Percentiles rank a stretch among this genome's conserved stretches.
Evolutionary conservation across 2,329 filamentous ascomycete species (phyloP).

Genomic region (Pseudogymnoascus sp.): DNA sequence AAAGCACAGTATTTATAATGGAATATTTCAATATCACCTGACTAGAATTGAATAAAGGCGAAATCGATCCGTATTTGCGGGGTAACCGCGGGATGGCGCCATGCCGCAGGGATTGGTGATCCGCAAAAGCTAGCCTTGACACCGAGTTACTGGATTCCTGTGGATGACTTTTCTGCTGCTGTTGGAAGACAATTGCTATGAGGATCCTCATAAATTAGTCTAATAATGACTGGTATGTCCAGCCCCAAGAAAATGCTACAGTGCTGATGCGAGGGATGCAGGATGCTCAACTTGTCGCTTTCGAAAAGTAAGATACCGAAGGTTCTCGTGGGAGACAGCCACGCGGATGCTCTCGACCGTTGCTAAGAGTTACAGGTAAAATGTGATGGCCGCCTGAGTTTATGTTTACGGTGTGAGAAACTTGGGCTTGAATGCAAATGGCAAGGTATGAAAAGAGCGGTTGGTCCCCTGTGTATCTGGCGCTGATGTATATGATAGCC

Average conservation of each 20-base stretch:
- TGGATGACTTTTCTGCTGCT: not conserved
- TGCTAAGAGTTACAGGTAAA: not conserved
- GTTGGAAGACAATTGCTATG: not conserved
- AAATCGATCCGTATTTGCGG: not conserved
- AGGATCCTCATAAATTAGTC: not conserved
- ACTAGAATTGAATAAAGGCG: not conserved
- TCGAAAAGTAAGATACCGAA: not conserved
- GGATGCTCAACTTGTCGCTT: not conserved
- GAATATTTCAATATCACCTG: not conserved
- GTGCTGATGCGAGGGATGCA: constrained; percentile 20
- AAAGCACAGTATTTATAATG: not conserved
- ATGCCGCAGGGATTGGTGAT: not conserved
- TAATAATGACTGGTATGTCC: constrained; percentile 6
- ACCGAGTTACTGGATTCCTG: not conserved
- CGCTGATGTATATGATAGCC: not conserved
- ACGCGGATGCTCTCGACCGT: not conserved
- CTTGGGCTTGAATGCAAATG: constrained; percentile 9
- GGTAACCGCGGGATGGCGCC: not conserved
- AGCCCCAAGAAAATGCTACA: not conserved
- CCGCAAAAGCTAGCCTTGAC: not conserved
- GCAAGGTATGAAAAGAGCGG: not conserved
- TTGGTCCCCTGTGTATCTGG: not conserved
- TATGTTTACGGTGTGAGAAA: constrained; percentile 6
- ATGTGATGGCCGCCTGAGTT: constrained; percentile 6
- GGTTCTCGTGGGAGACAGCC: not conserved